phyloP scores from a whole-genome alignment of 2,329 filamentous ascomycete species.

The Pestalotiopsis fici region DNA sequence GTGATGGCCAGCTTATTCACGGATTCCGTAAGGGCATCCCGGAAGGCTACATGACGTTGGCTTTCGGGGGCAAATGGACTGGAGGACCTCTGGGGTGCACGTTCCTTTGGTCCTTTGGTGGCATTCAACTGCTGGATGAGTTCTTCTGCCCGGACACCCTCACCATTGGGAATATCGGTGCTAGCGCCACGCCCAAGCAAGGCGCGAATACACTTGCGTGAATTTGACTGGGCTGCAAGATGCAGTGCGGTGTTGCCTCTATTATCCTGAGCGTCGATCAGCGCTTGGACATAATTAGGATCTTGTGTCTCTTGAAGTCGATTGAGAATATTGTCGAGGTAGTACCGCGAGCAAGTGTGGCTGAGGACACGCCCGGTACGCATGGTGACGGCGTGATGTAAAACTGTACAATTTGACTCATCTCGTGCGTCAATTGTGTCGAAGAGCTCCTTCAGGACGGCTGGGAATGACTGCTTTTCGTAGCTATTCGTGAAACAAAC shows the following conservation, averaged over 20 bases:
- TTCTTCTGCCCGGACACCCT: conserved; percentile 82
- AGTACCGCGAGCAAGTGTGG: conserved; percentile 88
- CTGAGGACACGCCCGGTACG: conserved; percentile 80
- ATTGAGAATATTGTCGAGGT: conserved; percentile 88
- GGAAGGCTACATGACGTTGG: conserved; percentile 55
- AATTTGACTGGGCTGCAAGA: conserved; percentile 76
- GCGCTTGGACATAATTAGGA: conserved; percentile 71
- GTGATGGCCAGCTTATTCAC: conserved; percentile 39
- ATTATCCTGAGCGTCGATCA: conserved; percentile 81
- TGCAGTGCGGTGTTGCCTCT: conserved; percentile 86
- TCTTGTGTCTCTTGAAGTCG: conserved; percentile 79
- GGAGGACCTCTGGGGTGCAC: conserved; percentile 74
- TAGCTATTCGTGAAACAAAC: conserved; percentile 97
- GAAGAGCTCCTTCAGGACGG: conserved; percentile 80
- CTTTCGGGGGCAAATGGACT: conserved; percentile 67
- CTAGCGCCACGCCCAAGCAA: conserved; percentile 78
- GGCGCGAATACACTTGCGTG: conserved; percentile 84
- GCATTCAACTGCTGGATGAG: conserved; percentile 78
- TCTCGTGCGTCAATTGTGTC: conserved; percentile 81
- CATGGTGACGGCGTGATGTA: conserved; percentile 91
- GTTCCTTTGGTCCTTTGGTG: conserved; percentile 55
- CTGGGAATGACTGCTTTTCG: conserved; percentile 88
- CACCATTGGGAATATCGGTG: conserved; percentile 78
- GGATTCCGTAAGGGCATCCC: conserved; percentile 48
- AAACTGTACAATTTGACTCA: conserved; percentile 80